These are phyloP conservation scores for Chimonanthus praecox DNA, from an alignment of 164 flowering plant species.

Conservation along the genomic window DNA sequence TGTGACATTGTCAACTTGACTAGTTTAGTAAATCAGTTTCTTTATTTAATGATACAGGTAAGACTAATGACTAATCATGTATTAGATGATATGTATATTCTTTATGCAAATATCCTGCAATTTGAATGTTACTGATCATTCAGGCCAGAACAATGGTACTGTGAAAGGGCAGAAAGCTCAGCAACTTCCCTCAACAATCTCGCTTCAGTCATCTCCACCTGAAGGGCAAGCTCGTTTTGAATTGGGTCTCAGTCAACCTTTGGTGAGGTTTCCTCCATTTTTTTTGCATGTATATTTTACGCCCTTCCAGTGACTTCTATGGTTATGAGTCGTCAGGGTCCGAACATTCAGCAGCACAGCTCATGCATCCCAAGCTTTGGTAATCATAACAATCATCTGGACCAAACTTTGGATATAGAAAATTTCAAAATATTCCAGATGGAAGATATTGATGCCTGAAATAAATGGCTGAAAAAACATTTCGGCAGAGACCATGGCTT, in stretches of 20 bases:
- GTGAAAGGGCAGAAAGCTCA: constrained; percentile 38
- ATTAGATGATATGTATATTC: not conserved
- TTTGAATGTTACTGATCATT: constrained; percentile 3
- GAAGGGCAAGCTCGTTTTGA: constrained; percentile 40
- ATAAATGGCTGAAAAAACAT: too few species aligned
- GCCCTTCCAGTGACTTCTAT: not conserved
- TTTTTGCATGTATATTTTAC: not conserved
- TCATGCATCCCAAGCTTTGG: not conserved
- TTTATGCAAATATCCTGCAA: not conserved
- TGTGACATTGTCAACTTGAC: not conserved
- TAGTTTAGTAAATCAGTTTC: not conserved
- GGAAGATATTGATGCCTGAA: not conserved
- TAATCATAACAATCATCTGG: not conserved
- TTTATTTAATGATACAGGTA: too few species aligned
- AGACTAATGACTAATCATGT: not conserved
- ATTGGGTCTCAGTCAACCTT: constrained; percentile 57
- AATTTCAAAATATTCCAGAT: not conserved
- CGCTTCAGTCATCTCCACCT: constrained; percentile 33
- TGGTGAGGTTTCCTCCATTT: constrained; percentile 30
- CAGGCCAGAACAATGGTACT: constrained; percentile 34
- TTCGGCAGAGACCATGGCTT: not conserved
- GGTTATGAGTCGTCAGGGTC: not conserved
- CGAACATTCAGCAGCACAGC: not conserved
- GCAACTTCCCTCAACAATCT: constrained; percentile 23
- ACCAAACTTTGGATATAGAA: not conserved